Base-by-base conservation (phyloP, 1,284 basidiomycete genomes). In the Sporisorium exsertum region DNA sequence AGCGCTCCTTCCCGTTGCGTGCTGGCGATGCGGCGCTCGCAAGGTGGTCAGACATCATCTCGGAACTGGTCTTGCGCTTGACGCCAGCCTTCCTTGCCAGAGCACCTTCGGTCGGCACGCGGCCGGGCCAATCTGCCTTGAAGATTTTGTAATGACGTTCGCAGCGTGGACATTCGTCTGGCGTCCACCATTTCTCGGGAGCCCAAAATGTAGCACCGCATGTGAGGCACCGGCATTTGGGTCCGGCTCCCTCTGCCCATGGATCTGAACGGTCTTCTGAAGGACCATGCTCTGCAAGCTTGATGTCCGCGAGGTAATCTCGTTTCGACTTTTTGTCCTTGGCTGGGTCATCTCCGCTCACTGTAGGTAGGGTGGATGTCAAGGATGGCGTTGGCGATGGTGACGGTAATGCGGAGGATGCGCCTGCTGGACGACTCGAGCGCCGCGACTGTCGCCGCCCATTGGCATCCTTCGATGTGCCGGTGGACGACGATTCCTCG, bases 111-210 rank as follows among this genome's bases (percentile, higher is more conserved):
- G 74, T 77, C 10, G 74, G 74, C 18, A 77, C 60, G 12, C 77
- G 73, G 0, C 63, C 58, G 8, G 84, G 84, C 84, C 84, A 85
- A 54, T 84, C 83, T 12, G 73, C 79, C 51, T 83, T 81, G 73
- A 78, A 85, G 58, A 85, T 82, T 58, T 80, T 80, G 69, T 83
- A 84, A 57, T 85, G 84, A 20, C 84, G 75, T 53, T 84, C 82
- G 58, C 84, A 85, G 13, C 84, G 72, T 5, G 72, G 66, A 40
- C 84, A 85, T 58, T 85, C 83, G 62, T 84, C 83, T 8, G 83
- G 82, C 18, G 77, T 77, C 82, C 81, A 85, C 84, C 84, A 85
- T 22, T 78, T 79, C 64, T 84, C 82, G 3, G 78, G 83, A 13
- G 81, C 79, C 70, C 79, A 81, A 57, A 84, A 85, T 0, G 64